phyloP scores from a whole-genome alignment of 106 monocot genomes.

The Dendrobium huoshanense region DNA sequence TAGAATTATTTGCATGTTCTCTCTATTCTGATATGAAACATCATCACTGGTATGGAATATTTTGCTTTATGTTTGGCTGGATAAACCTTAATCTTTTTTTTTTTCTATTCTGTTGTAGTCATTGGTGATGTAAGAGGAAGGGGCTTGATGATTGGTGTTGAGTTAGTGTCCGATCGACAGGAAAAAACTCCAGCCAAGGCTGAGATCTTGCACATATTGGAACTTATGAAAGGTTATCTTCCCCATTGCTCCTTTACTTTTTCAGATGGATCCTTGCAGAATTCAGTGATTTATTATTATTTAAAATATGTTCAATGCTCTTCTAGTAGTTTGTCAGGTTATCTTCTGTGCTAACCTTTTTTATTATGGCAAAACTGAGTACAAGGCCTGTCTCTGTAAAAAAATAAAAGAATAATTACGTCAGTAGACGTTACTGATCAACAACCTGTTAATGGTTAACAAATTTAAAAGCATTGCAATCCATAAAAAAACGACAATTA shows the following conservation, averaged over 20 bases:
- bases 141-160: slow-evolving; percentile 90
- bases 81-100: neutral
- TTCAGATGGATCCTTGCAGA: neutral
- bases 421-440: neutral
- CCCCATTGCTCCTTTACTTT: neutral
- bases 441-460: too few species aligned
- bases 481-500: too few species aligned
- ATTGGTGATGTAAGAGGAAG: slow-evolving; percentile 94
- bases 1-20: neutral
- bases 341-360: neutral
- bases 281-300: neutral
- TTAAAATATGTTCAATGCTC: neutral
- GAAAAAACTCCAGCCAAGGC: slow-evolving; percentile 75
- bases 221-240: slow-evolving; percentile 76
- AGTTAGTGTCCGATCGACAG: slow-evolving; percentile 63
- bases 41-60: neutral
- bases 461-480: too few species aligned
- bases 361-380: neutral
- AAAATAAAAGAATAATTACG: neutral
- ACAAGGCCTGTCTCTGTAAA: neutral
- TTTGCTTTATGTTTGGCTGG: neutral
- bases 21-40: neutral
- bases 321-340: neutral
- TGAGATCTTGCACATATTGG: slow-evolving; percentile 73
- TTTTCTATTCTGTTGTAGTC: slow-evolving; percentile 29